Base-by-base conservation (phyloP, 768 basidiomycete genomes). In the Strobilomyces confusus region DNA sequence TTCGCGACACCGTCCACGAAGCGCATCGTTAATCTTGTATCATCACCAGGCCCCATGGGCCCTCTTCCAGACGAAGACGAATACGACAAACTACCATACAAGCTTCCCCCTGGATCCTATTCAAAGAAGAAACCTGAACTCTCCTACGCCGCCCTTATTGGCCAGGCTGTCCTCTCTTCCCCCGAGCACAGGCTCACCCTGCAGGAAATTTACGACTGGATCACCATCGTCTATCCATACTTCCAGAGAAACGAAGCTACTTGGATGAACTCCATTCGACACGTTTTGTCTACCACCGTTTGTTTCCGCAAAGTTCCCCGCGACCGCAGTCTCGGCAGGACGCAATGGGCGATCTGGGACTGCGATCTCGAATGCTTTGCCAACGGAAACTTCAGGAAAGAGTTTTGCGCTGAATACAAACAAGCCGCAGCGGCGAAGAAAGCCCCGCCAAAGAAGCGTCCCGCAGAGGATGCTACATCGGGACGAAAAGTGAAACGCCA, bases 261-360 rank as follows among this genome's bases (percentile, higher is more conserved):
- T 7, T 98, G 95, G 95, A 94, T 95, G 84, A 97, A 97, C 70
- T 95, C 92, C 51, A 92, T 98, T 55, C 82, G 95, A n/a, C 95
- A 98, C 70, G 94, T 95, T 44, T 79, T 98, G 23, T 93, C 90
- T 58, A 92, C 94, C 4, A 95, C 95, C 41, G 82, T 87, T 34
- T 88, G 87, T 62, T 98, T 97, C 70, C 83, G 92, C 57, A 97
- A 95, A 61, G 82, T 87, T 0, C 81, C 84, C 3, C 76, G 93
- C 20, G 86, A 90, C 54, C 81, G 87, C 13, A 78, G 83, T 23
- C 80, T 88, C 32, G 91, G 93, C 32, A 82, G 92, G 44, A 90
- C 89, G 22, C 80, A 87, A 32, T 95, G 93, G 93, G 88, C 88
- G 3, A 89, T 95, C 57, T 87, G 81, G 68, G 84, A 90, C 53